Percentiles rank a stretch among this genome's conserved stretches.
These are phyloP conservation scores for Cucumis variabilis DNA, from an alignment of 331 rosid species.

Conservation along the genomic window DNA sequence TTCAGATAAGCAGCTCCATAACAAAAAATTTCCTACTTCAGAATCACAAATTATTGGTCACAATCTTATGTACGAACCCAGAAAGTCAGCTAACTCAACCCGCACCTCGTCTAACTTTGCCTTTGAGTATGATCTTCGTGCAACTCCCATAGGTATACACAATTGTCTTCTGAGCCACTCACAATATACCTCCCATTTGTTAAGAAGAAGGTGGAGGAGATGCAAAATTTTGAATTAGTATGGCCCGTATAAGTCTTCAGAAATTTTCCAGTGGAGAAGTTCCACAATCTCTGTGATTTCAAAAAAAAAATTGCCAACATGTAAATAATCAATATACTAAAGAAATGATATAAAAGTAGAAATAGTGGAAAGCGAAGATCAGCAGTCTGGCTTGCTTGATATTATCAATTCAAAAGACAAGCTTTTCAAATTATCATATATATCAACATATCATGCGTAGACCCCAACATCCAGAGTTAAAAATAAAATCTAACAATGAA, in stretches of 20 bases:
- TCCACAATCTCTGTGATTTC: conserved; percentile 82
- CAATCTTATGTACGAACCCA: too few species aligned
- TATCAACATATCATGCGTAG: not conserved
- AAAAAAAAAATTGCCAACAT: conserved; percentile 13
- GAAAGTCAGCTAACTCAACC: too few species aligned
- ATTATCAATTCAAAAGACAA: conserved; percentile 11
- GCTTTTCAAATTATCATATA: conserved; percentile 13
- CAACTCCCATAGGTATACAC: conserved; percentile 86
- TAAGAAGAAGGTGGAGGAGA: conserved; percentile 74
- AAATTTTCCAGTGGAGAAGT: conserved; percentile 84
- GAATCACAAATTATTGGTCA: too few species aligned
- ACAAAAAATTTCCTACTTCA: too few species aligned
- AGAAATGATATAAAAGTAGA: not conserved
- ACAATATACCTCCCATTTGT: conserved; percentile 86
- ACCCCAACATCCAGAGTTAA: not conserved
- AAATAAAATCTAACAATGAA: not conserved
- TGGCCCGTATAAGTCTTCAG: conserved; percentile 86
- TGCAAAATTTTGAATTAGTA: conserved; percentile 79
- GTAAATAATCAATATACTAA: not conserved
- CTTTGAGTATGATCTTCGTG: too few species aligned
- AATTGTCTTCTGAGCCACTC: conserved; percentile 89
- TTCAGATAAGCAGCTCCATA: too few species aligned
- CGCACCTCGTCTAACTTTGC: too few species aligned
- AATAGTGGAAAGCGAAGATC: not conserved
- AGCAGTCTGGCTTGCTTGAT: conserved; percentile 11